These are phyloP conservation scores for Hibiscus mutabilis DNA, from an alignment of 345 rosid species.

Conservation along the genomic window DNA sequence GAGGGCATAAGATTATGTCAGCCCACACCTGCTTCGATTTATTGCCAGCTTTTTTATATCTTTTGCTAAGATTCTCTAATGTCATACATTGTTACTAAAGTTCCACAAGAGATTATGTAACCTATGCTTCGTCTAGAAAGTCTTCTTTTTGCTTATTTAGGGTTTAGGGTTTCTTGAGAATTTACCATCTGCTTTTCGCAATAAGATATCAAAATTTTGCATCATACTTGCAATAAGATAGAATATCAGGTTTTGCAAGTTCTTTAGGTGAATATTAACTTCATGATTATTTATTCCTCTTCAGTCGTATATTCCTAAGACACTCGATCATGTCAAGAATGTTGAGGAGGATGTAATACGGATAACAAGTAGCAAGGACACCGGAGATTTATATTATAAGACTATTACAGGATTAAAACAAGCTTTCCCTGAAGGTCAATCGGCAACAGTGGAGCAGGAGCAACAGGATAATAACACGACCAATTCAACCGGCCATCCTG, in stretches of 20 bases:
- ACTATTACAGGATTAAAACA: slow-evolving; percentile 82
- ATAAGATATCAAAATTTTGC: not conserved
- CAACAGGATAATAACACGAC: slow-evolving; percentile 13
- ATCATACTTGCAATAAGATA: not conserved
- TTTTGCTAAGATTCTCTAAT: not conserved
- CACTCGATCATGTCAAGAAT: slow-evolving; percentile 68
- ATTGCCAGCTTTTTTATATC: not conserved
- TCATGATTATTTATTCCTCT: not conserved
- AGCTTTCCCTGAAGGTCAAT: slow-evolving; percentile 39
- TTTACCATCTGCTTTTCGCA: not conserved
- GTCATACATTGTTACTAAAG: not conserved
- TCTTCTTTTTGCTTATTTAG: not conserved
- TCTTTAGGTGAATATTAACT: not conserved
- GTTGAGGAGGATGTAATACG: slow-evolving; percentile 70
- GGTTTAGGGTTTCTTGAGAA: not conserved
- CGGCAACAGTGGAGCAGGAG: slow-evolving; percentile 9
- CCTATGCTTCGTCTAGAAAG: not conserved
- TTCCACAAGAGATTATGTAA: not conserved
- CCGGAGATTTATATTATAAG: slow-evolving; percentile 62
- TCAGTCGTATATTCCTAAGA: slow-evolving; percentile 81
- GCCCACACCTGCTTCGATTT: not conserved
- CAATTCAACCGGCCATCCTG: slow-evolving; percentile 1
- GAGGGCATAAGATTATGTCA: not conserved
- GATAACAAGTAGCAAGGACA: slow-evolving; percentile 70
- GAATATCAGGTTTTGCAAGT: not conserved